Conservation (phyloP, 2,329 filamentous ascomycete genomes). For the Arthrobotrys iridis region DNA sequence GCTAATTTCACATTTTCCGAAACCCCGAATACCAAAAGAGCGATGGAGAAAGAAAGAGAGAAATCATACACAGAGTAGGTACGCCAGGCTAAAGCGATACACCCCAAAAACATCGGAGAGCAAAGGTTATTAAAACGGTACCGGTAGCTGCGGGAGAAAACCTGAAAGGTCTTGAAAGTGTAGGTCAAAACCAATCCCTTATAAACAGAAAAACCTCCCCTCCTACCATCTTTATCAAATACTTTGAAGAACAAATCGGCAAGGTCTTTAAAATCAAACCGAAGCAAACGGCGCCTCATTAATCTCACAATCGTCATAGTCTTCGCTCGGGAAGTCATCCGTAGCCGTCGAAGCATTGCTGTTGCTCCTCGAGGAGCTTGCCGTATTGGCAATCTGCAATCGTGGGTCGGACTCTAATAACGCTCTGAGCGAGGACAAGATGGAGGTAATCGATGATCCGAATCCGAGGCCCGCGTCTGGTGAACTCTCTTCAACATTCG, state of each 20-base stretch:
- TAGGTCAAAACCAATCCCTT: neutral
- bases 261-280: constrained; percentile 19
- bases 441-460: constrained; percentile 36
- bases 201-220: constrained; percentile 8
- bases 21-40: constrained; percentile 15
- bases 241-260: neutral
- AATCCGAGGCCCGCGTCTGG: constrained; percentile 30
- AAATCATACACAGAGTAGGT: constrained; percentile 17
- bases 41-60: constrained; percentile 1
- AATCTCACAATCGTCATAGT: constrained; percentile 50
- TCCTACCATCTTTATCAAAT: neutral
- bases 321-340: constrained; percentile 45
- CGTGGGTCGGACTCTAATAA: constrained; percentile 45
- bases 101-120: constrained; percentile 16
- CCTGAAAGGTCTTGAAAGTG: neutral
- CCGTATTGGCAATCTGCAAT: constrained; percentile 19
- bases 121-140: constrained; percentile 9
- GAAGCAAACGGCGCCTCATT: constrained; percentile 25
- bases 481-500: constrained; percentile 13
- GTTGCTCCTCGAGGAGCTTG: constrained; percentile 25
- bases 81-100: constrained; percentile 15
- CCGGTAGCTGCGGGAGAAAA: neutral
- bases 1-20: constrained; percentile 22
- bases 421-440: constrained; percentile 41
- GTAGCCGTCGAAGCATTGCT: constrained; percentile 47